Base-by-base conservation (phyloP, 176 grass and related monocot genomes). In the Triticum turgidum region DNA sequence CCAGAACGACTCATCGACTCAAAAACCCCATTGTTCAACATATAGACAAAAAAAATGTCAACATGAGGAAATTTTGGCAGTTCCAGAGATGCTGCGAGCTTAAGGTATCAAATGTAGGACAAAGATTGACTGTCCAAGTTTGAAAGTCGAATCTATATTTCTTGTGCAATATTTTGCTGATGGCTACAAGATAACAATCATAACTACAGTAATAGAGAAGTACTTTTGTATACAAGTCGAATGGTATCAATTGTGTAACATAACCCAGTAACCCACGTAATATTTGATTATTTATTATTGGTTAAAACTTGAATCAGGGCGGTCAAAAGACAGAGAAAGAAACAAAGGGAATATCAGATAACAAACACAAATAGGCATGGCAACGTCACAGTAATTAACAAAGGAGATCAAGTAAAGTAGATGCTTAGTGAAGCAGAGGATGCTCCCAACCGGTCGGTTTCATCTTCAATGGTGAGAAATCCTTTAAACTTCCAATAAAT, bases 281-380 rank as follows among this genome's bases (percentile, higher is more conserved):
- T 74, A 45, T 17, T 9, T 12, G n/a, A 74, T 49, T 74, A 74
- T 54, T 49, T 54, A 49, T 7, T 27, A 7, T 74, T 49, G 71
- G 41, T 74, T 44, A 74, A 49, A 47, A 49, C 41, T 49, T 49
- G 71, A 73, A 49, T 74, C 45, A 27, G 13, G 41, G 12, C 5
- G 45, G 6, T 74, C 7, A 49, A 47, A 73, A 49, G 41, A 74
- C 12, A 49, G 41, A 74, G 5, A 74, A 45, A 15, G 5, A 3
- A 29, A 12, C 1, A 3, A 27, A 42, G 37, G 21, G 41, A 74
- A 30, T 13, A 74, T 84, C 69, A 71, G 35, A 83, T 44, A 83
- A 74, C 35, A 5, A 74, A 74, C 54, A 33, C 34, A 73, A 15
- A 82, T 17, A 29, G 70, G 59, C 12, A 74, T 83, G 82, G 37